Base-by-base conservation (phyloP, 1,284 basidiomycete species). In the Trichosporon sp. region DNA sequence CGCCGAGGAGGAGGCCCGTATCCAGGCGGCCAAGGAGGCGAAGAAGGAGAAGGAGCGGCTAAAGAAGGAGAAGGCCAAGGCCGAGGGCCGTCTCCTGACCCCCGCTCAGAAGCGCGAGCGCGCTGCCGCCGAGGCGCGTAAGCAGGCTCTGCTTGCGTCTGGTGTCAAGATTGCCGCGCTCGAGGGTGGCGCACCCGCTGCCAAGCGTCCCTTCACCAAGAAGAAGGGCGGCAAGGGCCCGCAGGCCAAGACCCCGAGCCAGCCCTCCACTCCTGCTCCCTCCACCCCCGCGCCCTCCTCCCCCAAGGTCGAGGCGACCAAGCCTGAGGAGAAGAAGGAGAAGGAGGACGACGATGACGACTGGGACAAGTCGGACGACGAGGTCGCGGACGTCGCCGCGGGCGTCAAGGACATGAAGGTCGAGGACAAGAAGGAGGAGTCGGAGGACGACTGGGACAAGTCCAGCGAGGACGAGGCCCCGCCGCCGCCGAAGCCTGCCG, bases 81-180 rank as follows among this genome's bases (percentile, higher is more conserved):
- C 94, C 80, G 94, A 97, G 83, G 95, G 95, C 35, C 88, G 91
- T 67, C 85, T 94, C 34, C 87, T 98, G 62, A 97, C 95, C 6
- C 93, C 95, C 80, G 98, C 97, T 84, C 95, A 99, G 82, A 98
- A 95, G 84, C 92, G 93, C 77, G 95, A 98, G 81, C 91, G 89
- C 75, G 91, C 92, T 18, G 91, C 91, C 70, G 95, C 95, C 8
- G 95, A 98, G 82, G 89, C 93, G 42, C 89, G 95, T 68, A 92
- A 91, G 83, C 89, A 96, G 82, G 96, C 96, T 3, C 87, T 99
- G 69, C 87, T 99, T 65, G 92, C 92, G 32, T 72, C 74, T 7
- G 95, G 95, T 63, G 91, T 93, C 68, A 90, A 91, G 76, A 91
- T 99, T 72, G 95, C 95, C 74, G 97, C 92, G 70, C 85, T 98